These are phyloP conservation scores for Hypoxylon cercidicola DNA, from an alignment of 495 filamentous ascomycete genomes.

Conservation along the genomic window DNA sequence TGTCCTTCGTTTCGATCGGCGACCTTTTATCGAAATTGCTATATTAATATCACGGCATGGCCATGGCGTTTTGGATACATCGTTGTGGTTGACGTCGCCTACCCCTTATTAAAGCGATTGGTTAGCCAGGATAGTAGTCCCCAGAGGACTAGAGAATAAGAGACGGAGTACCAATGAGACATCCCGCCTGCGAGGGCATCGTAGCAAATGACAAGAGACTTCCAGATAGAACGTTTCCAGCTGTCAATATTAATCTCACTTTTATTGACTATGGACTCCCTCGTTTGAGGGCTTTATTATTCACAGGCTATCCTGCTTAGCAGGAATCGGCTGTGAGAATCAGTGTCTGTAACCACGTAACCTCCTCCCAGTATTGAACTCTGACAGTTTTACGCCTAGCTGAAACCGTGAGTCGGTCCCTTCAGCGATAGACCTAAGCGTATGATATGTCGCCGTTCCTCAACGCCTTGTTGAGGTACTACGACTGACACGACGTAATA, in stretches of 20 bases:
- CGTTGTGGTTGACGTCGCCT: constrained; percentile 20
- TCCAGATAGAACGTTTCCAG: constrained; percentile 28
- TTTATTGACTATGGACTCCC: too few species aligned
- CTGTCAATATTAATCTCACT: constrained; percentile 28
- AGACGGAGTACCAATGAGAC: constrained; percentile 21
- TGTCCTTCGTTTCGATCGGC: constrained; percentile 9
- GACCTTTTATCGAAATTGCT: constrained; percentile 11
- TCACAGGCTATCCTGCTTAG: background rate
- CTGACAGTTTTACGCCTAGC: background rate
- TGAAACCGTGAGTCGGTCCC: background rate
- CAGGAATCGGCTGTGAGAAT: too few species aligned
- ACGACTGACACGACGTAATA: too few species aligned
- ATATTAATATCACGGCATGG: constrained; percentile 29
- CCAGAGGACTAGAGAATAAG: constrained; percentile 19
- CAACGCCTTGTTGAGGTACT: too few species aligned
- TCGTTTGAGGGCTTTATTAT: background rate
- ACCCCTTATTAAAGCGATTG: background rate
- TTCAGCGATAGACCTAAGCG: too few species aligned
- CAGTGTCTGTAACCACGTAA: too few species aligned
- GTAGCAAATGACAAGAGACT: constrained; percentile 6
- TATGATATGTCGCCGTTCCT: too few species aligned
- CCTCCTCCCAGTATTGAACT: too few species aligned
- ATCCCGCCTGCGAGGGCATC: constrained; percentile 32
- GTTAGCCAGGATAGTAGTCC: constrained; percentile 15
- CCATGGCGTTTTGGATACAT: constrained; percentile 32